phyloP scores from a whole-genome alignment of 2,329 filamentous ascomycete genomes.

The Sporothrix luriei region DNA sequence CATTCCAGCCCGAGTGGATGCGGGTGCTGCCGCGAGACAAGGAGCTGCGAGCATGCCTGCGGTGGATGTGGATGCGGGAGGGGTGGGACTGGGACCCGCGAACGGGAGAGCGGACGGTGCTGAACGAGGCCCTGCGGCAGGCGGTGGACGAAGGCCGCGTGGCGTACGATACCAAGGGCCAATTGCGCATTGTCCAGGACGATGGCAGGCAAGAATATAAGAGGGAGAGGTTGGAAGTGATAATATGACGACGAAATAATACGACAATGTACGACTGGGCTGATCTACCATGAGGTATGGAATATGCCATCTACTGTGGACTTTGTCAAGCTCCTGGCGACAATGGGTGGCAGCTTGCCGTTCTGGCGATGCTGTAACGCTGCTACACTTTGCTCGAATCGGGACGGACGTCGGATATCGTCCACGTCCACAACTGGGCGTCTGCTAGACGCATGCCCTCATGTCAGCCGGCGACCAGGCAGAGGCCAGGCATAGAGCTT shows the following conservation, averaged over 20 bases:
- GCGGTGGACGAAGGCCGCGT: slow-evolving; percentile 63
- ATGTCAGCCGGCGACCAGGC: too few species aligned
- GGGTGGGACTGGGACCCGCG: slow-evolving; percentile 78
- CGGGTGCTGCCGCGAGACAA: slow-evolving; percentile 81
- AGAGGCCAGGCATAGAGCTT: too few species aligned
- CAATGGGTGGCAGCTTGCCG: too few species aligned
- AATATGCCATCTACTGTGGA: background rate
- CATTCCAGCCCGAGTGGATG: slow-evolving; percentile 88
- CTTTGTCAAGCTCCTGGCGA: too few species aligned
- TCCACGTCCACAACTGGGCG: too few species aligned
- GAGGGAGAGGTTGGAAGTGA: background rate
- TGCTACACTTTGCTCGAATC: too few species aligned
- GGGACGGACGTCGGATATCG: too few species aligned
- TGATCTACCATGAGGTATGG: background rate
- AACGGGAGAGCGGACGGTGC: slow-evolving; percentile 64
- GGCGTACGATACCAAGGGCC: slow-evolving; percentile 56
- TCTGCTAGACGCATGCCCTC: too few species aligned
- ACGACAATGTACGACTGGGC: background rate
- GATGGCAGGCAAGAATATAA: background rate
- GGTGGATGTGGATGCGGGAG: slow-evolving; percentile 91
- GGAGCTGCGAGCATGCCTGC: slow-evolving; percentile 80
- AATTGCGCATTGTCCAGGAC: slow-evolving; percentile 40
- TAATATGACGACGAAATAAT: background rate
- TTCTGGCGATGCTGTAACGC: too few species aligned
- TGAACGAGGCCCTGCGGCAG: slow-evolving; percentile 56